Evolutionary conservation across 2,329 filamentous ascomycete genomes (phyloP).

Genomic region (Monilinia aucupariae): DNA sequence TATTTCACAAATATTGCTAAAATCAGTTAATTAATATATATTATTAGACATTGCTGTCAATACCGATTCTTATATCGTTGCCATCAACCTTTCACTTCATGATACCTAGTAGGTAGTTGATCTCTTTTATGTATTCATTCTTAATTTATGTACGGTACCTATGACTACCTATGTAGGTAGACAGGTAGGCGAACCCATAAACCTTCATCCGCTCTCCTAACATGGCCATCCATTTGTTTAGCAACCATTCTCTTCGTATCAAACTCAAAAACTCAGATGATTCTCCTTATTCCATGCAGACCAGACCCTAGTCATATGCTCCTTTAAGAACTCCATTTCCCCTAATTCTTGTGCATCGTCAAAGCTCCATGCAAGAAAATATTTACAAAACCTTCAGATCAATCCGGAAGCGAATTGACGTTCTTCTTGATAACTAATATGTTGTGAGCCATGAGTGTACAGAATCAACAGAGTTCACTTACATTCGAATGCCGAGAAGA

Average conservation of each 20-base stretch:
- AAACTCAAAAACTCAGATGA: neutral
- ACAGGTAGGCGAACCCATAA: neutral
- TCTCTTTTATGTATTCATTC: neutral
- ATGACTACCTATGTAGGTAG: neutral
- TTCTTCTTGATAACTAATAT: slow-evolving; percentile 59
- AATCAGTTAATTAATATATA: too few species aligned
- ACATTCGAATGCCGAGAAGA: slow-evolving; percentile 80
- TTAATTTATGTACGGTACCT: neutral
- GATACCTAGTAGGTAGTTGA: neutral
- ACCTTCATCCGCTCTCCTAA: neutral
- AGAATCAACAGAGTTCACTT: neutral
- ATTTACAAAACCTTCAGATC: slow-evolving; percentile 16
- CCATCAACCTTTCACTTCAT: neutral
- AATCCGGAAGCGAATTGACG: slow-evolving; percentile 35
- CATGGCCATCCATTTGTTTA: neutral
- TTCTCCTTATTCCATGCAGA: neutral
- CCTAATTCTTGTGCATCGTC: slow-evolving; percentile 8
- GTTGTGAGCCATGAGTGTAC: neutral
- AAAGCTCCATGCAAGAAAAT: slow-evolving; percentile 16
- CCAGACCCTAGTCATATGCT: neutral
- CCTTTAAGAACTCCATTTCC: slow-evolving; percentile 13
- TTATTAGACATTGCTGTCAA: neutral
- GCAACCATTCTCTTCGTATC: neutral
- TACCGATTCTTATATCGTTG: neutral
- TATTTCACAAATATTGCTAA: too few species aligned